phyloP scores from a whole-genome alignment of 225 moss, liverwort and hornwort genomes.

The Pseudoscleropodium purum region DNA sequence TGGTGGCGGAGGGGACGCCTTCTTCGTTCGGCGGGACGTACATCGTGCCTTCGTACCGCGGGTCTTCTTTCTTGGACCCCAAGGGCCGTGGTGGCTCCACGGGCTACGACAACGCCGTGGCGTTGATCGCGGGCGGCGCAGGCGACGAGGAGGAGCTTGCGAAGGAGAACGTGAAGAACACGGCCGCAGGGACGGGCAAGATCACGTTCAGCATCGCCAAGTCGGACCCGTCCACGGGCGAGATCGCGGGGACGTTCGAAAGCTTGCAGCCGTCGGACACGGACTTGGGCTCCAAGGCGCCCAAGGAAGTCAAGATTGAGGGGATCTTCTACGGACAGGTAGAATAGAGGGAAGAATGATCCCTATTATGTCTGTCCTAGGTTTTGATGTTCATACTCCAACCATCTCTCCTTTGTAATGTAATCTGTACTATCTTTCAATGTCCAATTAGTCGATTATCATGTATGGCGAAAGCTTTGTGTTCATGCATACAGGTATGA shows the following conservation, averaged over 20 bases:
- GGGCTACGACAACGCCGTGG: constrained; percentile 78
- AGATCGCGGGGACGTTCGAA: constrained; percentile 65
- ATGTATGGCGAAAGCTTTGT: neutral
- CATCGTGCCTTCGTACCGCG: constrained; percentile 79
- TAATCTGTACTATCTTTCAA: neutral
- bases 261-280: constrained; percentile 83
- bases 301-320: constrained; percentile 78
- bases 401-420: neutral
- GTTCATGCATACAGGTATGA: neutral
- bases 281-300: constrained; percentile 74
- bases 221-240: constrained; percentile 29
- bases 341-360: constrained; percentile 8
- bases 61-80: constrained; percentile 87
- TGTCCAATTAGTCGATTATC: constrained; percentile 12
- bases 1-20: constrained; percentile 47
- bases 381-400: neutral
- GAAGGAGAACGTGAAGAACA: constrained; percentile 78
- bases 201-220: constrained; percentile 59
- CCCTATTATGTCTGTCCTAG: neutral
- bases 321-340: constrained; percentile 76
- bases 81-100: constrained; percentile 88
- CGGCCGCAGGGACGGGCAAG: constrained; percentile 44
- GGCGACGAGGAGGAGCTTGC: constrained; percentile 70
- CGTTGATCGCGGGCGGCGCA: constrained; percentile 64
- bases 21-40: constrained; percentile 41